Evolutionary conservation across 2,329 filamentous ascomycete species (phyloP).

Genomic region (Xylaria sp.): DNA sequence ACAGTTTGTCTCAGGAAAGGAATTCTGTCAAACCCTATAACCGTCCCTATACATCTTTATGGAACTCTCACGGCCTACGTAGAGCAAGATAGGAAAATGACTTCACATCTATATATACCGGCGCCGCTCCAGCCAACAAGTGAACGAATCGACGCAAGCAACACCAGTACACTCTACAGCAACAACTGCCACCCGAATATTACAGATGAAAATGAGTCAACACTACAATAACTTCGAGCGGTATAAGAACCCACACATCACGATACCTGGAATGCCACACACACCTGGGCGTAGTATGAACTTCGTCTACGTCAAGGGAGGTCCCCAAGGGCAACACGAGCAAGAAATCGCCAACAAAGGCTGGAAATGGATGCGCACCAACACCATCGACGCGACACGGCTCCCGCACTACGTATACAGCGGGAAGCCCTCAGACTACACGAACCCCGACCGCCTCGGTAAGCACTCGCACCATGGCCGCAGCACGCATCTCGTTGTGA

Average conservation of each 20-base stretch:
- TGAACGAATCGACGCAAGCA: not conserved
- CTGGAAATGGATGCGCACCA: constrained; percentile 19
- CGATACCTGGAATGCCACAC: not conserved
- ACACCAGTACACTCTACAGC: not conserved
- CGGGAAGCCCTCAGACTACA: too few species aligned
- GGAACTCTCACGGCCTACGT: not conserved
- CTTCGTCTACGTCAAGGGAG: not conserved
- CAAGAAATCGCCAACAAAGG: not conserved
- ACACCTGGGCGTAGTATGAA: not conserved
- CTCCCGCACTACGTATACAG: too few species aligned
- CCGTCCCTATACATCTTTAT: not conserved
- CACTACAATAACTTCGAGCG: not conserved
- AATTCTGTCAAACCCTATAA: not conserved
- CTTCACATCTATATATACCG: not conserved
- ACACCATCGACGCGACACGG: constrained; percentile 10
- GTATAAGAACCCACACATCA: too few species aligned
- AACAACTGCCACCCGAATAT: not conserved
- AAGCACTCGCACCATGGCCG: constrained; percentile 23
- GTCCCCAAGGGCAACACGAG: not conserved
- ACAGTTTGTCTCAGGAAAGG: not conserved
- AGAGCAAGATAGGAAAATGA: not conserved
- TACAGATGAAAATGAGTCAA: not conserved
- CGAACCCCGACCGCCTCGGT: constrained; percentile 19
- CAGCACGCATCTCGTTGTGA: constrained; percentile 19
- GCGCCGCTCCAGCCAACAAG: not conserved